Base-by-base conservation (phyloP, 805 yeast genomes). In the Sugiyamaella marilandica region DNA sequence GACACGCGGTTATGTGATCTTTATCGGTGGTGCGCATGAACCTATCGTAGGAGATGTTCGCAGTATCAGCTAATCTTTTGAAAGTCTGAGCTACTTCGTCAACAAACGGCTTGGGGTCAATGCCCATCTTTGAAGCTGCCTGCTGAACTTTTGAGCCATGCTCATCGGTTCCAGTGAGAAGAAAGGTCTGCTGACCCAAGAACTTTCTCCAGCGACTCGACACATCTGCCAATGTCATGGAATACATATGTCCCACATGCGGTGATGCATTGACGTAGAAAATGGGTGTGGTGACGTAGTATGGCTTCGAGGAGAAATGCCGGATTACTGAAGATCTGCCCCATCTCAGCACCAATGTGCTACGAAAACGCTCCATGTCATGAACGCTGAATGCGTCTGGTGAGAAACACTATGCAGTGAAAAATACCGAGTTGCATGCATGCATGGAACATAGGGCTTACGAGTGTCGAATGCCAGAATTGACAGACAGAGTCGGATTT, bases 261-360 rank as follows among this genome's bases (percentile, higher is more conserved):
- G 99, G 99, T 48, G 79, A 76, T 19, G 98, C 98, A 73, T 94
- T 94, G 52, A 95, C 97, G 68, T 94, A 94, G 69, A 91, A 94
- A 24, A 94, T 94, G 0, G 99, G 99, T 0, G 97, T 85, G 0
- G 97, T 89, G 13, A 85, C 73, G 59, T 82, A 87, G 50, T 45
- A 67, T 10, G 68, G 65, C 50, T 66, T 66, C 9, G 37, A 34
- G 5, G 37, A 34, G 9, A 34, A 34, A 14, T 10, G 47, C n/a
- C 13, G 14, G 24, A 14, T 26, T 24, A 19, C 41, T 9, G 16
- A n/a, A 24, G 19, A 24, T 7, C 29, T 24, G 7, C 29, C 7
- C 7, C 7, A 24, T 7, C 7, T 24, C 29, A 24, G 29, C 29
- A 24, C 7, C 29, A 7, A 24, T 24, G 7, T 24, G 29, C 29